Percentiles rank a stretch among this genome's conserved stretches.
Evolutionary conservation across 352 stramenopile genomes (phyloP).

Genomic region (Phytophthora tubulina): DNA sequence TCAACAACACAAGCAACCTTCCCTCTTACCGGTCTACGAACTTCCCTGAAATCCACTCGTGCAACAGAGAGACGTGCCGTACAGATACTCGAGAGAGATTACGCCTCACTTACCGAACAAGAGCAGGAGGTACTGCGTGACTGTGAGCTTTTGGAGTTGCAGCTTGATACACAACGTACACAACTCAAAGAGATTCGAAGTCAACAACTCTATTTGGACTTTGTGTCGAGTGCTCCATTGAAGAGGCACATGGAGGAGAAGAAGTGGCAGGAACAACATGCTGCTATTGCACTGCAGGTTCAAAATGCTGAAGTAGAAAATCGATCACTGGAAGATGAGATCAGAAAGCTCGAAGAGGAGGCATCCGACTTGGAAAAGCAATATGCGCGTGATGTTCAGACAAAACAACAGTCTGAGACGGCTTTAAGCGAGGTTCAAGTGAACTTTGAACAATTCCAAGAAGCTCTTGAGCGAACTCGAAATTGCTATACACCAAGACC

Average conservation of each 20-base stretch:
- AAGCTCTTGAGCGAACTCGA: constrained; percentile 41
- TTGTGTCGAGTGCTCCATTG: constrained; percentile 61
- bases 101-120: constrained; percentile 51
- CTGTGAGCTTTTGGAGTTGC: constrained; percentile 48
- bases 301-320: constrained; percentile 55
- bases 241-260: constrained; percentile 75
- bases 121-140: constrained; percentile 56
- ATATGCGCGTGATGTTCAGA: constrained; percentile 44
- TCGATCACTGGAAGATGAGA: constrained; percentile 49
- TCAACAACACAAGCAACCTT: too few species aligned
- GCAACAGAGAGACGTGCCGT: constrained; percentile 43
- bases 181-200: constrained; percentile 56
- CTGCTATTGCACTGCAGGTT: constrained; percentile 36
- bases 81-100: constrained; percentile 59
- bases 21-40: too few species aligned
- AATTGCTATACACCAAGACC: constrained; percentile 77
- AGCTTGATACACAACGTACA: constrained; percentile 53
- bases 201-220: constrained; percentile 66
- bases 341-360: constrained; percentile 51
- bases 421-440: constrained; percentile 35
- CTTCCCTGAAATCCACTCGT: too few species aligned
- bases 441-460: constrained; percentile 40
- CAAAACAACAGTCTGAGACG: constrained; percentile 22
- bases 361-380: constrained; percentile 50
- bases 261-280: constrained; percentile 63